A percentile compares a stretch with the other conserved stretches of the same genome.
phyloP scores from a whole-genome alignment of 805 yeast species.

The Cyberlindnera xylosilytica region DNA sequence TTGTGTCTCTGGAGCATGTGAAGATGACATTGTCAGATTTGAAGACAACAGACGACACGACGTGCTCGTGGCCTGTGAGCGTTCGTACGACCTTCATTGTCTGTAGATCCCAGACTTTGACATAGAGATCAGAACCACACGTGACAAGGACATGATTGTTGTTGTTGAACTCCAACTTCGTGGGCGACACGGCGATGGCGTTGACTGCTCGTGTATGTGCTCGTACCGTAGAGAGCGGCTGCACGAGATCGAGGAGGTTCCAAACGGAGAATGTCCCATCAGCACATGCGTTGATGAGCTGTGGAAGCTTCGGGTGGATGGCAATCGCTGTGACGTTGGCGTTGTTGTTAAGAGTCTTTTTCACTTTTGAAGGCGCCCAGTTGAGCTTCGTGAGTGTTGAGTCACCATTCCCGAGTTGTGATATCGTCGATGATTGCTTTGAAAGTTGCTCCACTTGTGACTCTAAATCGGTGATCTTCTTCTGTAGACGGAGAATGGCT shows the following conservation, averaged over 20 bases:
- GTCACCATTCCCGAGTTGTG: slow-evolving; percentile 31
- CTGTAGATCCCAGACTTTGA: slow-evolving; percentile 69
- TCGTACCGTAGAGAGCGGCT: slow-evolving; percentile 57
- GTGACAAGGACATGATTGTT: slow-evolving; percentile 38
- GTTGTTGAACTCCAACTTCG: slow-evolving; percentile 26
- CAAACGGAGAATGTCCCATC: slow-evolving; percentile 74
- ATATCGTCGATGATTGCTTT: slow-evolving; percentile 35
- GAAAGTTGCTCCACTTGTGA: slow-evolving; percentile 48
- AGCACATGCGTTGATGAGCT: slow-evolving; percentile 55
- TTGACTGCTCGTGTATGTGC: slow-evolving; percentile 79
- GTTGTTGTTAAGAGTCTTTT: slow-evolving; percentile 29
- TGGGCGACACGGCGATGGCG: slow-evolving; percentile 53
- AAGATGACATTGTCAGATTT: slow-evolving; percentile 45
- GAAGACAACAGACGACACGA: slow-evolving; percentile 64
- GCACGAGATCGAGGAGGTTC: slow-evolving; percentile 59
- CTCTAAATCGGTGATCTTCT: slow-evolving; percentile 68
- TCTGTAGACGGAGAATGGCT: slow-evolving; percentile 77
- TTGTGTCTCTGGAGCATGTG: slow-evolving; percentile 61
- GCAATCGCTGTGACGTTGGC: slow-evolving; percentile 59
- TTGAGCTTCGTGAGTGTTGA: slow-evolving; percentile 18
- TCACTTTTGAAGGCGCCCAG: slow-evolving; percentile 27
- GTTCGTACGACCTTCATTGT: slow-evolving; percentile 56
- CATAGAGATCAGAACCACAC: slow-evolving; percentile 46
- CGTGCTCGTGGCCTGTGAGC: slow-evolving; percentile 83
- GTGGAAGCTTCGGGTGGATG: slow-evolving; percentile 73